Base-by-base conservation (phyloP, 495 filamentous ascomycete species). In the Tuber melanosporum region DNA sequence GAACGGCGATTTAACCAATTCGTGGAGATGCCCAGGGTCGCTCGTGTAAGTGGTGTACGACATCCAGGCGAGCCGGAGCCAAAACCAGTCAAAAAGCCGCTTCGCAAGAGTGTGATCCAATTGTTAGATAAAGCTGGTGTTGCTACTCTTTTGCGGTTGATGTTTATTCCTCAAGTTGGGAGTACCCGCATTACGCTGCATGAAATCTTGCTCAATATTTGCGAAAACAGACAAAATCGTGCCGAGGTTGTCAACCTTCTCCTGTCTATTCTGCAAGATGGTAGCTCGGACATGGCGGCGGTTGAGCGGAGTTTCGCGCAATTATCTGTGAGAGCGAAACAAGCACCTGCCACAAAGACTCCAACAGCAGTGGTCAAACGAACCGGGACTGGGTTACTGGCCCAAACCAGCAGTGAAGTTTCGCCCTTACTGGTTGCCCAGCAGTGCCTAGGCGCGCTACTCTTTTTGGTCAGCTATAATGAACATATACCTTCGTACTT, bases 61-160 rank as follows among this genome's bases (percentile, higher is more conserved):
- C 84, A 86, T 41, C 83, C 84, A 74, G 57, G 57, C 14, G 57
- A 66, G 32, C 84, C 87, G 79, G 85, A 88, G 74, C 79, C 69
- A 71, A 84, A 81, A 69, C 75, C 76, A 52, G 82, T 83, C 8
- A 90, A 90, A 84, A 96, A 97, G 85, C 88, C 90, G 41, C 89
- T 91, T 78, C 89, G 93, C 75, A 90, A 91, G 81, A 91, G 92
- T 39, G 91, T 93, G 72, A 91, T 97, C 45, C 95, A 99, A 84
- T 97, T 98, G 91, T 89, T 98, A 8, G 96, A 99, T 85, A 98
- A 97, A 83, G 88, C 94, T 74, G 95, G 95, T 42, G 90, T 99
- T 83, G 95, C 96, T 39, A 98, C 95, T 17, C 85, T 99, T 12
- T 88, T 99, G 47, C 93, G 95, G 22, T 87, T 99, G 19, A 97